Base-by-base conservation (phyloP, 768 basidiomycete species). In the Leccinum pellstonianum region DNA sequence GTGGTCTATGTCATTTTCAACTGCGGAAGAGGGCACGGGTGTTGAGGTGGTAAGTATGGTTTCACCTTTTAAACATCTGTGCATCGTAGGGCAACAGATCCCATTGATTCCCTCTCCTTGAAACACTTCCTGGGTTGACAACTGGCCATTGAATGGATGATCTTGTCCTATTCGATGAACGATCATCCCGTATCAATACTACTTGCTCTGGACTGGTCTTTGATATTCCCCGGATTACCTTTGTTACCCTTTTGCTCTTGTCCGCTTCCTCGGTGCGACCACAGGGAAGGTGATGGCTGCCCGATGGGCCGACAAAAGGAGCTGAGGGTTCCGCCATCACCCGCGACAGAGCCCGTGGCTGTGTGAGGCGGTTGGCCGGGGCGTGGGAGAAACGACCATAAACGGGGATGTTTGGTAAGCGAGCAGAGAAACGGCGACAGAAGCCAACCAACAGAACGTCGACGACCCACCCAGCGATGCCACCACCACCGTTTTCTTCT, bases 401-500 rank as follows among this genome's bases (percentile, higher is more conserved):
- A 62, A 53, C 38, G 58, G 58, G 1, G 1, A 15, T 2, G 10
- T 41, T 66, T 37, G 15, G 48, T 66, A 55, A 66, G 66, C 68
- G 52, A 35, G 47, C 51, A 59, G 58, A 58, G 59, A 29, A 12
- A n/a, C 55, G 27, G 38, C 54, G 57, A 65, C 64, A 21, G 57
- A 51, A 58, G 19, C 62, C 52, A 66, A 61, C 52, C 35, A 59
- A 63, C 58, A 63, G 61, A 53, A 53, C 65, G 62, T 62, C 64
- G 61, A 52, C 63, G 41, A 43, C 63, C 57, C 58, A 47, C 53
- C 55, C 59, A 51, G 68, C 69, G 69, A 74, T 74, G 73, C 70
- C 74, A 60, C 74, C 72, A 35, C 68, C 71, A 48, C 62, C 73
- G 7, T 75, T 74, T 55, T 69, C 74, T 5, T 69, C 72, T 1